Base-by-base conservation (phyloP, 345 rosid genomes). In the Murraya koenigii region DNA sequence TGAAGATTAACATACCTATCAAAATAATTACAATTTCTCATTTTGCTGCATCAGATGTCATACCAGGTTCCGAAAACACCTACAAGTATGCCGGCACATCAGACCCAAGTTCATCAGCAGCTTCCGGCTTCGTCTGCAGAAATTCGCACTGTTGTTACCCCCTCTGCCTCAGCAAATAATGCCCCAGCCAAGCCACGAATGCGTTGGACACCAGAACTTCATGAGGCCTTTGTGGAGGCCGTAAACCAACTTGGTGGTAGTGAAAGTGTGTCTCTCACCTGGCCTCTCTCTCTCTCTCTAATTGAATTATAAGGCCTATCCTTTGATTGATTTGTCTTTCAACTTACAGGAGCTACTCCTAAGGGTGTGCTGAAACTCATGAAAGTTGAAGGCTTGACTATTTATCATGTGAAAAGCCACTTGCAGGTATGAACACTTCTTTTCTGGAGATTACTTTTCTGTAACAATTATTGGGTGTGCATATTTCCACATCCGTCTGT, bases 121-220 rank as follows among this genome's bases (percentile, higher is more conserved):
- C 86, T 85, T 79, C 86, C 88, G 71, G 81, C 93, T 74, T 80
- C 90, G 49, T 87, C 97, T 28, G 84, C 79, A 61, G 94, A 93
- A 62, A 77, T 83, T 80, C 82, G 66, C 14, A 77, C 89, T 72
- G 86, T 80, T 81, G 84, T 82, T 38, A 88, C 79, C 71, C 82
- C 83, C 23, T 73, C 85, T 69, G 87, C 94, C 38, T 80, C 95
- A 33, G 85, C 86, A 81, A 89, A 85, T 78, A 88, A 72, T 85
- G 90, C 87, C 70, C 82, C 89, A 78, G 82, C 90, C 68, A 95
- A 93, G 85, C 84, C 90, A 76, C 95, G 97, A 66, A 88, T 95
- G 98, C 95, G 97, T 54, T 95, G 98, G 98, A 95, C 97, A 7
- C 95, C 90, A 35, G 97, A 93, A 79, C 93, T 88, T 82, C 98